These are phyloP conservation scores for Wickerhamiella parazyma DNA, from an alignment of 805 yeast genomes.

Conservation along the genomic window DNA sequence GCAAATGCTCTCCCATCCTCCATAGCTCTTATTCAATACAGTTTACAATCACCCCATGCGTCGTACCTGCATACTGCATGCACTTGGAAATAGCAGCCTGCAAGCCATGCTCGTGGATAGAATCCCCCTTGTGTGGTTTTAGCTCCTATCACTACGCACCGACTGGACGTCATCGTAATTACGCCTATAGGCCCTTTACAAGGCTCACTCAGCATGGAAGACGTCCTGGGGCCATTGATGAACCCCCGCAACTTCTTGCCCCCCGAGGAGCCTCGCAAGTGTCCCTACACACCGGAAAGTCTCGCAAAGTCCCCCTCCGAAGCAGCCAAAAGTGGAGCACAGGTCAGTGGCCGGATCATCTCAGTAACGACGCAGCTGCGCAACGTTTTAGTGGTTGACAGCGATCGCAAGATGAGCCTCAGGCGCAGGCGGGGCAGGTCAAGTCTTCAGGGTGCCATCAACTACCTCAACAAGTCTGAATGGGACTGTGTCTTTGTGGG, in stretches of 20 bases:
- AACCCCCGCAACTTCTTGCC: slow-evolving; percentile 15
- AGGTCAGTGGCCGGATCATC: slow-evolving; percentile 51
- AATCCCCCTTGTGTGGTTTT: too few species aligned
- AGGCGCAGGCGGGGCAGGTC: slow-evolving; percentile 58
- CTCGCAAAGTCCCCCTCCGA: slow-evolving; percentile 15
- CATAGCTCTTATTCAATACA: too few species aligned
- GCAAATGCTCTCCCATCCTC: too few species aligned
- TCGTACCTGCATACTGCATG: too few species aligned
- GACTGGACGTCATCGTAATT: too few species aligned
- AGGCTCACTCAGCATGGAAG: slow-evolving; percentile 5
- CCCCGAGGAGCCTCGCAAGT: not conserved
- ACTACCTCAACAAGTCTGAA: slow-evolving; percentile 41
- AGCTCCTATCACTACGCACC: too few species aligned
- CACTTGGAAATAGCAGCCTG: too few species aligned
- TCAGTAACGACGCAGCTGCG: slow-evolving; percentile 59
- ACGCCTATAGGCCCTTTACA: too few species aligned
- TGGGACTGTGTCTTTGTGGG: slow-evolving; percentile 87
- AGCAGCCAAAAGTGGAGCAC: slow-evolving; percentile 17
- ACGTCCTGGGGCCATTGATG: slow-evolving; percentile 17
- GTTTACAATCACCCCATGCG: too few species aligned
- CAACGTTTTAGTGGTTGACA: slow-evolving; percentile 37
- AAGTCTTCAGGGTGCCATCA: slow-evolving; percentile 66
- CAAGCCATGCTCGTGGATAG: too few species aligned
- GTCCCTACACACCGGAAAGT: slow-evolving; percentile 7
- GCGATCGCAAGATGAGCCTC: slow-evolving; percentile 35